Evolutionary conservation across 1,139 yeast species (phyloP).

Genomic region (Arxiozyma telluris): DNA sequence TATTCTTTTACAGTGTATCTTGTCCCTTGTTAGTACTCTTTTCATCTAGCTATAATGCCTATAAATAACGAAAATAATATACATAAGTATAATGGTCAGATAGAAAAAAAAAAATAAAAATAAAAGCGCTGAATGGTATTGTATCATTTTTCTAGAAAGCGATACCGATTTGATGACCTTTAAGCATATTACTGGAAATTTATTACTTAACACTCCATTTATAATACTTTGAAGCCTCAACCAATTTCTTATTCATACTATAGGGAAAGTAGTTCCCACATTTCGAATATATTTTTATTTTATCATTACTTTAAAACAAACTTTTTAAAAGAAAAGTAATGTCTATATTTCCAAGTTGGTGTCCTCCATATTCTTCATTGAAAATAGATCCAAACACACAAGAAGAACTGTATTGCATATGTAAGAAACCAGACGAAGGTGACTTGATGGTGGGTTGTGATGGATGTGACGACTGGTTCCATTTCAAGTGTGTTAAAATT

Average conservation of each 20-base stretch:
- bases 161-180: neutral
- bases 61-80: no score
- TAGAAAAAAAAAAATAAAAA: no score
- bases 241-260: neutral
- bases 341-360: constrained; percentile 24
- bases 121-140: neutral
- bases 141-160: neutral
- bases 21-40: no score
- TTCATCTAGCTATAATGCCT: no score
- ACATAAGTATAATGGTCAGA: no score
- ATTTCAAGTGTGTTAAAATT: constrained; percentile 67
- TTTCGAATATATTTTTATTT: neutral
- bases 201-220: neutral
- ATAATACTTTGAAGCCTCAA: no score
- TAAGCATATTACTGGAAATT: no score
- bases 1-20: no score
- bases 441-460: constrained; percentile 89
- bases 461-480: constrained; percentile 94
- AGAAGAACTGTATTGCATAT: constrained; percentile 68
- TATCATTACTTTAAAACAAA: neutral
- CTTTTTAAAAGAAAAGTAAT: constrained; percentile 23
- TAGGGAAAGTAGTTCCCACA: no score
- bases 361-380: constrained; percentile 22
- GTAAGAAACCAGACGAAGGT: constrained; percentile 72
- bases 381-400: constrained; percentile 30